Conservation (phyloP, 108 stramenopile genomes). For the Cyclostephanos tholiformis region DNA sequence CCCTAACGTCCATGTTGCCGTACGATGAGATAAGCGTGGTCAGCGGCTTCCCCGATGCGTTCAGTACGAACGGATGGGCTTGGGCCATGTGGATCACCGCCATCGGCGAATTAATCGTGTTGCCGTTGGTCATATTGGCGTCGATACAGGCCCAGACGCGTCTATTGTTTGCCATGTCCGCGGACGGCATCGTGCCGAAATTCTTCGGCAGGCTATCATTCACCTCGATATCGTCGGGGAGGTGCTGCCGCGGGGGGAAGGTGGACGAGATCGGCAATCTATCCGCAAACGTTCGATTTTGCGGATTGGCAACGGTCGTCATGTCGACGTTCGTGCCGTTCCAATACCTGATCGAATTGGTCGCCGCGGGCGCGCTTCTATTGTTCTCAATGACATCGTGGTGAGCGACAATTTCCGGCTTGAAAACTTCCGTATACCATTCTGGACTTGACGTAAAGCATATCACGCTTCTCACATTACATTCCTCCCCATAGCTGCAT, state of each 20-base stretch:
- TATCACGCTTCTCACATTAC: not conserved
- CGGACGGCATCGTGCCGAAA: constrained; percentile 80
- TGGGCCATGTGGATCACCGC: constrained; percentile 69
- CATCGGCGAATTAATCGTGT: constrained; percentile 45
- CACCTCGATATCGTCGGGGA: constrained; percentile 1
- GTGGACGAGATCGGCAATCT: constrained; percentile 77
- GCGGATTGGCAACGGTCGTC: constrained; percentile 63
- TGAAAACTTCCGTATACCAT: not conserved
- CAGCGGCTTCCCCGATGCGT: constrained; percentile 77
- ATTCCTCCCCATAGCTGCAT: constrained; percentile 4
- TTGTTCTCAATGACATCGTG: constrained; percentile 71
- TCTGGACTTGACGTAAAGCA: not conserved
- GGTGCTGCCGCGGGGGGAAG: constrained; percentile 5
- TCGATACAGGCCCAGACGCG: constrained; percentile 88
- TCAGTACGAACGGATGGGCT: constrained; percentile 57
- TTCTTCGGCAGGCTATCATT: constrained; percentile 61
- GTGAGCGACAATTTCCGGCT: constrained; percentile 24
- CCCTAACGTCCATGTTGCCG: constrained; percentile 75
- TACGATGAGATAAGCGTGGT: constrained; percentile 60
- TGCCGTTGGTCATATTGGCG: constrained; percentile 90
- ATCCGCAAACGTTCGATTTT: constrained; percentile 18
- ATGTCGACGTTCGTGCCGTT: constrained; percentile 89
- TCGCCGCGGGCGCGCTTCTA: constrained; percentile 76
- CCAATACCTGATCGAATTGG: constrained; percentile 70
- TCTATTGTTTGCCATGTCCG: constrained; percentile 78